Percentiles rank a stretch among this genome's conserved stretches.
Evolutionary conservation across 1,284 basidiomycete genomes (phyloP).

Genomic region (Hypsizygus ulmarius): DNA sequence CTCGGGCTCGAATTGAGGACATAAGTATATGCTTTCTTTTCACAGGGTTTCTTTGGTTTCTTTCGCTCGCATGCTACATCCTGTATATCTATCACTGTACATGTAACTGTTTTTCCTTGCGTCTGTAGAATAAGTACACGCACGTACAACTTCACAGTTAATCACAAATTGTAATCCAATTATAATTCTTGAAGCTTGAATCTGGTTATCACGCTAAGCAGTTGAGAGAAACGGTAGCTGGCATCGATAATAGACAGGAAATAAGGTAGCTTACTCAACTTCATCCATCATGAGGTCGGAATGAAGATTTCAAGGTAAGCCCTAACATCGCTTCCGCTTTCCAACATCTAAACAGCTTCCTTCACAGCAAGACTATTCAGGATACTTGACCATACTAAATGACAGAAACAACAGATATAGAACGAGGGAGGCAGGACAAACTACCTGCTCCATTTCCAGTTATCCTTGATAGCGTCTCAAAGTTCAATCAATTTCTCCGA

Average conservation of each 20-base stretch:
- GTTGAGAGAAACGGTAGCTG: too few relatives aligned
- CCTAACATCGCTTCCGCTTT: constrained; percentile 4
- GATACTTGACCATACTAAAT: constrained; percentile 9
- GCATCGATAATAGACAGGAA: too few relatives aligned
- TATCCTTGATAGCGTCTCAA: constrained; percentile 26
- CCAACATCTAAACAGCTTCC: constrained; percentile 6
- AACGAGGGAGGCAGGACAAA: not conserved
- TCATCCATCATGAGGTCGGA: not conserved
- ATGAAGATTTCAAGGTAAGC: not conserved
- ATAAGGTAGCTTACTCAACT: too few relatives aligned
- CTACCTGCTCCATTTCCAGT: constrained; percentile 30
- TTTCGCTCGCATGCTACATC: not conserved
- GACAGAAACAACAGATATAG: not conserved
- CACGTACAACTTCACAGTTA: too few relatives aligned
- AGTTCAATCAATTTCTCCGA: constrained; percentile 24
- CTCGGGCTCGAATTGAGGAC: not conserved
- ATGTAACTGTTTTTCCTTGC: too few relatives aligned
- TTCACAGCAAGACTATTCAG: constrained; percentile 4
- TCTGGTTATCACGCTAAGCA: too few relatives aligned
- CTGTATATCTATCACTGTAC: too few relatives aligned
- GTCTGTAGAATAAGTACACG: too few relatives aligned
- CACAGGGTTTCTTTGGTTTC: not conserved
- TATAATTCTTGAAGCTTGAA: too few relatives aligned
- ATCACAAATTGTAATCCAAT: too few relatives aligned
- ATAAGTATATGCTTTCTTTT: not conserved